Base-by-base conservation (phyloP, 805 yeast genomes). In the Suhomyces prunicola region DNA sequence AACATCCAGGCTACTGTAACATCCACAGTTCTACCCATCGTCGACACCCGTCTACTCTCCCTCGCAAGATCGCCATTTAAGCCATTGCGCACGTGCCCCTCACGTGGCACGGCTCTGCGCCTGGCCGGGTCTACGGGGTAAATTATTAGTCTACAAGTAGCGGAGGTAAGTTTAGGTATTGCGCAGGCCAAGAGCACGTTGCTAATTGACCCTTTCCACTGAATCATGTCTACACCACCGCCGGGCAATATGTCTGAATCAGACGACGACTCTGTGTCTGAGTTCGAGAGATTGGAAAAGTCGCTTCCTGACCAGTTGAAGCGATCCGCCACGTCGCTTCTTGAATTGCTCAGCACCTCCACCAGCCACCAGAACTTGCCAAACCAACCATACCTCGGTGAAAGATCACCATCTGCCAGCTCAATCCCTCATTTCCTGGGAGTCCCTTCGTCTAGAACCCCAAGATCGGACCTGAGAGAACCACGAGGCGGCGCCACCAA, bases 211-310 rank as follows among this genome's bases (percentile, higher is more conserved):
- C n/a, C n/a, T n/a, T n/a, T n/a, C n/a, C n/a, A n/a, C n/a, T n/a
- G n/a, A n/a, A 19, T 19, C 3, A 50, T 50, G 53, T 29, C 50
- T 36, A 50, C 50, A n/a, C 50, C 53, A 22, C 53, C 53, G 10
- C 53, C 53, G 12, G 27, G n/a, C 23, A 22, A 46, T 36, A 47
- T 40, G 10, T 27, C 48, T 15, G 44, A 41, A 23, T 60, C 66
- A 19, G 70, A 65, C 47, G 55, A 61, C 40, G 76, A 72, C 50
- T 66, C 71, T 9, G 55, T 59, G 13, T 35, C 57, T 6, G 77
- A 73, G 61, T 73, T 76, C 56, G 79, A 75, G 59, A 62, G 75
- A 41, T 65, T 76, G 54, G 80, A 75, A 57, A 68, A 73, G 5
- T 72, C 77, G 0, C 63, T 76, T 39, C 80, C 80, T 15, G 73